Evolutionary conservation across 306 rosid species (phyloP).

Genomic region (Citrullus mucosospermus): DNA sequence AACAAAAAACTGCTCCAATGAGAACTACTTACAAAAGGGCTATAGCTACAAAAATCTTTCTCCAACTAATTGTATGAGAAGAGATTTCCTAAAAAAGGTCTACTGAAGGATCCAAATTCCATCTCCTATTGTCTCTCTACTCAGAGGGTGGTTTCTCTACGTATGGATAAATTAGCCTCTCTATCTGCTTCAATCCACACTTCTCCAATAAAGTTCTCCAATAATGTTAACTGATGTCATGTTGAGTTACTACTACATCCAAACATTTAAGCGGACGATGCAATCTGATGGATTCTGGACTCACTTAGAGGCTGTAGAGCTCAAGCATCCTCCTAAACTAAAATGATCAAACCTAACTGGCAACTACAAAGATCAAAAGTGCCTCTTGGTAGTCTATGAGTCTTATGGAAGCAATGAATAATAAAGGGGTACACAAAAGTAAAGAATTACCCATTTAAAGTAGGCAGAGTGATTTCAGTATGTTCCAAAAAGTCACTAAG

Average conservation of each 20-base stretch:
- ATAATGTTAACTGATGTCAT: background rate
- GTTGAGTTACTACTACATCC: background rate
- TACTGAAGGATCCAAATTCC: background rate
- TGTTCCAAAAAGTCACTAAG: constrained; percentile 62
- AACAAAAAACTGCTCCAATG: background rate
- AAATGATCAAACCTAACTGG: background rate
- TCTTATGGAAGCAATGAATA: background rate
- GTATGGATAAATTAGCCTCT: background rate
- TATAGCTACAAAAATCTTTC: background rate
- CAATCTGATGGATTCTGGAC: background rate
- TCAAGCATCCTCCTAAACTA: background rate
- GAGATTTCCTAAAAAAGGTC: background rate
- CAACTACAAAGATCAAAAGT: background rate
- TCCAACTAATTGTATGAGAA: background rate
- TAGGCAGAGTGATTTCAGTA: constrained; percentile 60
- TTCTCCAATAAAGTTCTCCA: background rate
- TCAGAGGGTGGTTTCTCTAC: background rate
- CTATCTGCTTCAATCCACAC: background rate
- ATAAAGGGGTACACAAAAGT: background rate
- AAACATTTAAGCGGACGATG: background rate
- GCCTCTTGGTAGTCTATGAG: background rate
- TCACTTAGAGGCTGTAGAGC: background rate
- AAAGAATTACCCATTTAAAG: constrained; percentile 65
- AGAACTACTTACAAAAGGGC: background rate
- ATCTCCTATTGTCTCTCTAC: background rate